These are phyloP conservation scores for Ogataea glucozyma DNA, from an alignment of 805 yeast species.

Conservation along the genomic window DNA sequence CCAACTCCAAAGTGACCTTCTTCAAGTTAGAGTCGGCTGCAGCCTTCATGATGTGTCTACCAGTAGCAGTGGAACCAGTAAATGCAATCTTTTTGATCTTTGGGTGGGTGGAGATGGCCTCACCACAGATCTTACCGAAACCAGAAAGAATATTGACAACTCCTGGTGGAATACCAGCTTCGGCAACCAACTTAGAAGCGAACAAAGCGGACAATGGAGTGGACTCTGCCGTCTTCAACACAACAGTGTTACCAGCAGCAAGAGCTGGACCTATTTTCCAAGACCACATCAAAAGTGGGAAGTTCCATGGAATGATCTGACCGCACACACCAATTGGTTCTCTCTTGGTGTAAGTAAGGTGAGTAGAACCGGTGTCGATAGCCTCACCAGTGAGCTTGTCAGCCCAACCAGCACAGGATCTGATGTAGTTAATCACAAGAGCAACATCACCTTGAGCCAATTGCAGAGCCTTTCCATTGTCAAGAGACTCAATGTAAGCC, in stretches of 20 bases:
- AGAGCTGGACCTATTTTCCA: slow-evolving; percentile 83
- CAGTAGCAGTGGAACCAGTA: slow-evolving; percentile 80
- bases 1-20: slow-evolving; percentile 78
- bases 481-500: slow-evolving; percentile 69
- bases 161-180: slow-evolving; percentile 76
- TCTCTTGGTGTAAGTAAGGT: slow-evolving; percentile 64
- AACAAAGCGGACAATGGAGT: slow-evolving; percentile 74
- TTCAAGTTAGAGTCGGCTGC: slow-evolving; percentile 74
- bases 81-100: slow-evolving; percentile 74
- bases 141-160: slow-evolving; percentile 75
- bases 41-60: slow-evolving; percentile 66
- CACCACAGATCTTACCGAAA: slow-evolving; percentile 72
- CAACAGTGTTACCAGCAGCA: slow-evolving; percentile 73
- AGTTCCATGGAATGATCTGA: slow-evolving; percentile 84
- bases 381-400: slow-evolving; percentile 68
- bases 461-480: slow-evolving; percentile 73
- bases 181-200: slow-evolving; percentile 59
- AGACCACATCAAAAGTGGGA: slow-evolving; percentile 75
- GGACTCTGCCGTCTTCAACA: slow-evolving; percentile 74
- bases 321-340: slow-evolving; percentile 85
- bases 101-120: slow-evolving; percentile 67
- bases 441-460: slow-evolving; percentile 69
- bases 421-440: slow-evolving; percentile 61
- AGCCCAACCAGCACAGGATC: slow-evolving; percentile 74
- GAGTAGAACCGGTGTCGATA: slow-evolving; percentile 61